Evolutionary conservation across 73 alveolate genomes (phyloP).

Genomic region (Blepharisma stoltei): DNA sequence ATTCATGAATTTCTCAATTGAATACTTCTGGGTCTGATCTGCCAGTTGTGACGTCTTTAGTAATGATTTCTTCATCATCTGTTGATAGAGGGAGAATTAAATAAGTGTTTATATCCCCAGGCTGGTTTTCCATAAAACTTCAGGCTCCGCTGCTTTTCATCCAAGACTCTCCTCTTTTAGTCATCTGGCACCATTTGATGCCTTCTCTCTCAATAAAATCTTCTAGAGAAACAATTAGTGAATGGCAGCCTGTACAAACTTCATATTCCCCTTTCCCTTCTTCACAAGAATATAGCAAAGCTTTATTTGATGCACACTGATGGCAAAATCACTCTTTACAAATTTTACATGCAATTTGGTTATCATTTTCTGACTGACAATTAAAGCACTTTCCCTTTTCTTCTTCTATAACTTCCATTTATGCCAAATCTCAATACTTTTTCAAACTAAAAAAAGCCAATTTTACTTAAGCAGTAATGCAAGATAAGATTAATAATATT

Average conservation of each 20-base stretch:
- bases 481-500: too few species aligned
- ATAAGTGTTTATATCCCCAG: background rate
- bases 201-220: background rate
- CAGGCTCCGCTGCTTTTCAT: background rate
- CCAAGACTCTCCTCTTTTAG: background rate
- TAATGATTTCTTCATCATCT: slow-evolving; percentile 4
- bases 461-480: too few species aligned
- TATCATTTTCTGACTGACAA: too few species aligned
- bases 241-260: background rate
- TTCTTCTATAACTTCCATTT: too few species aligned
- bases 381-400: too few species aligned
- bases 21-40: background rate
- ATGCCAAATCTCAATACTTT: too few species aligned
- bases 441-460: too few species aligned
- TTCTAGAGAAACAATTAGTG: background rate
- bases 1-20: background rate
- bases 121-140: background rate
- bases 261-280: slow-evolving; percentile 17
- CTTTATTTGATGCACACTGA: background rate
- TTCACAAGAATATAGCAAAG: background rate
- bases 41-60: slow-evolving; percentile 5
- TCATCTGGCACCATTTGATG: background rate
- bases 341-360: background rate
- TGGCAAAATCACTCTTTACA: background rate
- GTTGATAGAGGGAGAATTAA: background rate